Percentiles rank a stretch among this genome's conserved stretches.
Evolutionary conservation across 768 basidiomycete genomes (phyloP).

Genomic region (Leccinum uliginosum): DNA sequence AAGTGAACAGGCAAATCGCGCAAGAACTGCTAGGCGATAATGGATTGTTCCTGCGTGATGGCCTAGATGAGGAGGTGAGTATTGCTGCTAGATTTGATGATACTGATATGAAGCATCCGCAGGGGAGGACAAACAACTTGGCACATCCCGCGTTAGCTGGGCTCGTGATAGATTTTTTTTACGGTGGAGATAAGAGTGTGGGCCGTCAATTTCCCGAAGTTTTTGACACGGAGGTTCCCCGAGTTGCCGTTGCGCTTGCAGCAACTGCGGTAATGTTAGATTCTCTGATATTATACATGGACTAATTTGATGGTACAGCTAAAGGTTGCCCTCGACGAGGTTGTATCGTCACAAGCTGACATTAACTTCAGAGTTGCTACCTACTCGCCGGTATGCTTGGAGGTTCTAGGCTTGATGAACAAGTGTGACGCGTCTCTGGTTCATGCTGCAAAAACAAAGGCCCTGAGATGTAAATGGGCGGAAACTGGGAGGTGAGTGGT

Average conservation of each 20-base stretch:
- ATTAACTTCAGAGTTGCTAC: neutral
- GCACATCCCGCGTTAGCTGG: neutral
- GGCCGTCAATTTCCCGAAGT: neutral
- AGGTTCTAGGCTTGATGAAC: neutral
- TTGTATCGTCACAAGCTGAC: too few relatives aligned
- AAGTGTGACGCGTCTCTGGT: neutral
- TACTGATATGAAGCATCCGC: neutral
- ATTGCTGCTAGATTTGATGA: neutral
- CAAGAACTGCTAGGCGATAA: neutral
- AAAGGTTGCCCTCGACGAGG: neutral
- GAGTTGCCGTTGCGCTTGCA: neutral
- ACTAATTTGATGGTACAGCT: neutral
- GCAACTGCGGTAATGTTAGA: neutral
- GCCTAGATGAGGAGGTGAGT: neutral
- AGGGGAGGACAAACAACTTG: neutral
- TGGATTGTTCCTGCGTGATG: neutral
- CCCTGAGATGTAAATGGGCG: neutral
- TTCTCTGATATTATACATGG: too few relatives aligned
- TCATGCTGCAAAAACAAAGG: neutral
- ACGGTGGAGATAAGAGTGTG: neutral
- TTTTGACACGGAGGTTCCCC: neutral
- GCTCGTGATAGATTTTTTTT: neutral
- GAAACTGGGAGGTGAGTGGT: neutral
- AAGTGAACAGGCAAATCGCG: neutral
- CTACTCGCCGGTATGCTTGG: neutral